Evolutionary conservation across 1,139 yeast species (phyloP).

Genomic region (Starmera stellimalicola): DNA sequence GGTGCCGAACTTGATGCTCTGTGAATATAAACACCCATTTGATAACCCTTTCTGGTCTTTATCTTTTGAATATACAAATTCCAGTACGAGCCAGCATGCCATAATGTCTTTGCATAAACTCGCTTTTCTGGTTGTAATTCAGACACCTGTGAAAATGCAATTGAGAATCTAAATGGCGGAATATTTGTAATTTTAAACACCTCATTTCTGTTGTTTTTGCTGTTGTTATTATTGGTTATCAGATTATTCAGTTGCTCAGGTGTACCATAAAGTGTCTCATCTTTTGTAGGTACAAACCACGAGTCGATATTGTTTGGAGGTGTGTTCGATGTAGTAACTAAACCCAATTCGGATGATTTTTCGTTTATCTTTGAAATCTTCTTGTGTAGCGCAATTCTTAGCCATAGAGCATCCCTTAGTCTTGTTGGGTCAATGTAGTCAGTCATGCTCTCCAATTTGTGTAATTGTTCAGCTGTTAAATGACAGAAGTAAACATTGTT

Average conservation of each 20-base stretch:
- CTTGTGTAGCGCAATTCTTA: slow-evolving; percentile 31
- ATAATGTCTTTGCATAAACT: slow-evolving; percentile 38
- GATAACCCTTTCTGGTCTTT: slow-evolving; percentile 30
- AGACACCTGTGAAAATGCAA: slow-evolving; percentile 38
- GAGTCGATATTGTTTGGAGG: slow-evolving; percentile 18
- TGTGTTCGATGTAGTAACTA: slow-evolving; percentile 11
- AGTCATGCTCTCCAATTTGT: slow-evolving; percentile 28
- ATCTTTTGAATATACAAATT: slow-evolving; percentile 41
- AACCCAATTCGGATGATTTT: slow-evolving; percentile 16
- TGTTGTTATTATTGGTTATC: slow-evolving; percentile 15
- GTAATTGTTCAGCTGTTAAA: slow-evolving; percentile 34
- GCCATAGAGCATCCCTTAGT: slow-evolving; percentile 38
- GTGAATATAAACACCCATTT: slow-evolving; percentile 45
- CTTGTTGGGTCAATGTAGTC: slow-evolving; percentile 30
- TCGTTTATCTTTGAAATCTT: slow-evolving; percentile 18
- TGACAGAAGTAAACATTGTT: slow-evolving; percentile 36
- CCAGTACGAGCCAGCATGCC: slow-evolving; percentile 55
- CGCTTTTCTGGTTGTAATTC: slow-evolving; percentile 34
- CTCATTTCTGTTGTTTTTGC: background rate
- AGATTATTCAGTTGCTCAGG: slow-evolving; percentile 16
- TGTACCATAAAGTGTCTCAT: slow-evolving; percentile 31
- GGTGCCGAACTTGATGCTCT: slow-evolving; percentile 31
- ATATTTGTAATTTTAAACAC: slow-evolving; percentile 28
- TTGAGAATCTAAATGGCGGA: slow-evolving; percentile 45
- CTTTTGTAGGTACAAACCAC: slow-evolving; percentile 32